phyloP scores from a whole-genome alignment of 306 rosid genomes.

The Sicyos edulis region DNA sequence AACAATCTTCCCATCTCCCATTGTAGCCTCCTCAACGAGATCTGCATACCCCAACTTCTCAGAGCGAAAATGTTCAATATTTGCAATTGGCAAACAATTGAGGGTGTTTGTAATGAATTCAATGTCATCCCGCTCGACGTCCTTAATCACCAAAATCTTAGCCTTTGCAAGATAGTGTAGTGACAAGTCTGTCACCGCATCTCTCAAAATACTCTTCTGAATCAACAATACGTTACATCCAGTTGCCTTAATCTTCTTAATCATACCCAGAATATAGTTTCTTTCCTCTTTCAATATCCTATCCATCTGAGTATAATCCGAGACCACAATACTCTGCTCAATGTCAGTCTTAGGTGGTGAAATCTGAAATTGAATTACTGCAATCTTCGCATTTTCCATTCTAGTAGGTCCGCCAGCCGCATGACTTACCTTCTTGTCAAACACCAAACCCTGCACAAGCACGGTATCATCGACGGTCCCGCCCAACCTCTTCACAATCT shows the following conservation, averaged over 20 bases:
- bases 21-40: conserved; percentile 79
- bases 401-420: conserved; percentile 95
- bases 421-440: conserved; percentile 89
- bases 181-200: conserved; percentile 90
- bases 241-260: conserved; percentile 80
- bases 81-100: conserved; percentile 87
- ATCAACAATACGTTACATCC: conserved; percentile 90
- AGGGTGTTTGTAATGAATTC: conserved; percentile 92
- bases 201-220: conserved; percentile 92
- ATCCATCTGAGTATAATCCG: conserved; percentile 95
- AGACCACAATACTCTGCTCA: conserved; percentile 89
- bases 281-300: conserved; percentile 92
- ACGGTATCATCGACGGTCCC: conserved; percentile 89
- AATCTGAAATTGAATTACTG: conserved; percentile 95
- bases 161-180: conserved; percentile 93
- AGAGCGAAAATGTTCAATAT: conserved; percentile 77
- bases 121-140: conserved; percentile 92
- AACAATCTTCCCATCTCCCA: conserved; percentile 94
- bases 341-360: conserved; percentile 91
- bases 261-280: conserved; percentile 85
- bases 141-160: conserved; percentile 88
- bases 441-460: conserved; percentile 68
- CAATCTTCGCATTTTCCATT: conserved; percentile 88
- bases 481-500: conserved; percentile 92
- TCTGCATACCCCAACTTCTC: conserved; percentile 93